Conservation (phyloP, 192 early-diverging fungal species). For the Coemansia sp. region DNA sequence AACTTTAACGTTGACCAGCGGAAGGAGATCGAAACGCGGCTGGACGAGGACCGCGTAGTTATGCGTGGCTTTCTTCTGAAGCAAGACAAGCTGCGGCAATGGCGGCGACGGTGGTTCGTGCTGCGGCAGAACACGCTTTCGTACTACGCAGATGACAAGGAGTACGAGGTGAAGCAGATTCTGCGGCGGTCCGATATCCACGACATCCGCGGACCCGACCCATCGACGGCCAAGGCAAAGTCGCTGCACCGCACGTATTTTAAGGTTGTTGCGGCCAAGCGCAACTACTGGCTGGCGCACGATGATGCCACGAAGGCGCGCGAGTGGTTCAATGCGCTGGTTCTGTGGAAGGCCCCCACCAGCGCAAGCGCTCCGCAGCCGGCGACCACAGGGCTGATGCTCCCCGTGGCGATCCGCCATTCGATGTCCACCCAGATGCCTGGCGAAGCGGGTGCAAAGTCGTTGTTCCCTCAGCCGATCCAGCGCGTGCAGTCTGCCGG, state of each 20-base stretch:
- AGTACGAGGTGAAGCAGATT: slow-evolving; percentile 54
- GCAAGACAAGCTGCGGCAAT: slow-evolving; percentile 53
- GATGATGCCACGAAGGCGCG: slow-evolving; percentile 32
- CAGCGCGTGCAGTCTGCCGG: slow-evolving; percentile 4
- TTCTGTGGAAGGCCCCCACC: slow-evolving; percentile 23
- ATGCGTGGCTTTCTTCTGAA: slow-evolving; percentile 50
- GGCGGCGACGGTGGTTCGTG: slow-evolving; percentile 58
- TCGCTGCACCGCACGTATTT: slow-evolving; percentile 48
- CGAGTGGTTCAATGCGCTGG: slow-evolving; percentile 42
- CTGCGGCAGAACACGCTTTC: slow-evolving; percentile 52
- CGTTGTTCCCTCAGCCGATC: not conserved
- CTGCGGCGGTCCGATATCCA: slow-evolving; percentile 39
- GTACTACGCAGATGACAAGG: slow-evolving; percentile 48
- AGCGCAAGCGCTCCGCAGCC: not conserved
- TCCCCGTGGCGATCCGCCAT: slow-evolving; percentile 15
- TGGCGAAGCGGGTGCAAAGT: not conserved
- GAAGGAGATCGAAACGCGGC: slow-evolving; percentile 41
- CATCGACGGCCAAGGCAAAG: slow-evolving; percentile 47
- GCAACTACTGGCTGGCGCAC: slow-evolving; percentile 56
- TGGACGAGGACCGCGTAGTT: slow-evolving; percentile 45
- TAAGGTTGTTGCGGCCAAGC: slow-evolving; percentile 39
- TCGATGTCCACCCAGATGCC: slow-evolving; percentile 24
- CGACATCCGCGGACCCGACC: slow-evolving; percentile 46
- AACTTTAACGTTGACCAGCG: slow-evolving; percentile 50
- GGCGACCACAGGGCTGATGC: not conserved